These are phyloP conservation scores for Sphagnum tenellum DNA, from an alignment of 225 moss, liverwort and hornwort species.

Conservation along the genomic window DNA sequence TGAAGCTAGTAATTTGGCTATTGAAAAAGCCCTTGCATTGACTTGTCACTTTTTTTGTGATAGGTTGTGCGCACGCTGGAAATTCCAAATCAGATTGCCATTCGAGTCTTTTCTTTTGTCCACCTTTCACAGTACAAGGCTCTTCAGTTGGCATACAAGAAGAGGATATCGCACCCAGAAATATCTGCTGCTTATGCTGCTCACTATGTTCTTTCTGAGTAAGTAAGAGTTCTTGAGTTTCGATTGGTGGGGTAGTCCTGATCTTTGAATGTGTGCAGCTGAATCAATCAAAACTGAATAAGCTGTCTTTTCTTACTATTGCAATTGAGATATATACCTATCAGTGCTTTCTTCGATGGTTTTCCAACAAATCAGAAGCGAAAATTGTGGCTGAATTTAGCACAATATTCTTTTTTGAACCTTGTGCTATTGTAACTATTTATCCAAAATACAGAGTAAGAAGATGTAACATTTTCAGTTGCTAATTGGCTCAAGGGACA, in stretches of 20 bases:
- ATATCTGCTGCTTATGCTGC: slow-evolving; percentile 73
- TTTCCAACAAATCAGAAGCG: neutral
- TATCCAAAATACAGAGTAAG: too few species aligned
- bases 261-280: neutral
- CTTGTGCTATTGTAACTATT: too few species aligned
- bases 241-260: too few species aligned
- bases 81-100: slow-evolving; percentile 64
- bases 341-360: neutral
- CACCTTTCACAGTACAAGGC: slow-evolving; percentile 73
- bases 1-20: too few species aligned
- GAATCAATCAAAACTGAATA: neutral
- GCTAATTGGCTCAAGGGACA: too few species aligned
- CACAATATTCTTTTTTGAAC: too few species aligned
- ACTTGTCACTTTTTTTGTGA: neutral
- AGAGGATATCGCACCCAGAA: slow-evolving; percentile 22
- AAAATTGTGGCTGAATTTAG: neutral
- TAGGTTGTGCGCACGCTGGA: slow-evolving; percentile 59
- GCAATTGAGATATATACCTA: too few species aligned
- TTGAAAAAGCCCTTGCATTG: neutral
- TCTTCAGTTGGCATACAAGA: slow-evolving; percentile 41
- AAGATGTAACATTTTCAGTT: too few species aligned
- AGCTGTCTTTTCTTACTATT: neutral
- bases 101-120: slow-evolving; percentile 41
- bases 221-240: slow-evolving; percentile 6
- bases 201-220: slow-evolving; percentile 70